These are phyloP conservation scores for Lagenidium sp. DNA, from an alignment of 352 stramenopile species.

Conservation along the genomic window DNA sequence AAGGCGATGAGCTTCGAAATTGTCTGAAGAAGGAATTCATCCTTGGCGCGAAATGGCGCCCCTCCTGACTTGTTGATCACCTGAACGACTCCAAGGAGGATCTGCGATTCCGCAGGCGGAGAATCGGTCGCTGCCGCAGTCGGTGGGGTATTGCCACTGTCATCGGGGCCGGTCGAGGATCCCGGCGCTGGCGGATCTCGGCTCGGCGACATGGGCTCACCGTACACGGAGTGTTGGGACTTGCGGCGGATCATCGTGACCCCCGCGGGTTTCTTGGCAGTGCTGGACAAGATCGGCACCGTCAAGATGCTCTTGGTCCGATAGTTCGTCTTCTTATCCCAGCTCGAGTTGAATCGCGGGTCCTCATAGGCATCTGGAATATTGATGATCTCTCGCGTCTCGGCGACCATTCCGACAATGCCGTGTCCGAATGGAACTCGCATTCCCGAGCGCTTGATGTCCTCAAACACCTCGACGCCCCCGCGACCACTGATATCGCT, in stretches of 20 bases:
- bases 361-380: constrained; percentile 70
- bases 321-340: constrained; percentile 75
- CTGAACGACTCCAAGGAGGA: constrained; percentile 60
- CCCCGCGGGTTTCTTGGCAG: constrained; percentile 8
- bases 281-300: constrained; percentile 54
- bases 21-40: constrained; percentile 65
- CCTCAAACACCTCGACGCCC: constrained; percentile 42
- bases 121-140: too few relatives aligned
- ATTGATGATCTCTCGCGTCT: constrained; percentile 54
- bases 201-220: constrained; percentile 1
- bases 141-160: background rate
- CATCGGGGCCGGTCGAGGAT: background rate
- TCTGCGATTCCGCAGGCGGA: constrained; percentile 13
- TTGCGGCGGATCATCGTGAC: constrained; percentile 5
- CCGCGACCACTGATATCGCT: constrained; percentile 54
- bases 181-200: background rate
- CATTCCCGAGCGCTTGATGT: constrained; percentile 29
- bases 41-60: constrained; percentile 65
- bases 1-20: constrained; percentile 76
- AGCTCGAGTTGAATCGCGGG: constrained; percentile 67
- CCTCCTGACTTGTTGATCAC: constrained; percentile 79
- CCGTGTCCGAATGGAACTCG: constrained; percentile 64
- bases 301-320: constrained; percentile 75
- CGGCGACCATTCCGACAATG: constrained; percentile 62
- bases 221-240: constrained; percentile 14